Conservation (phyloP, 2,329 filamentous ascomycete genomes). For the Trichophyton schoenleinii region DNA sequence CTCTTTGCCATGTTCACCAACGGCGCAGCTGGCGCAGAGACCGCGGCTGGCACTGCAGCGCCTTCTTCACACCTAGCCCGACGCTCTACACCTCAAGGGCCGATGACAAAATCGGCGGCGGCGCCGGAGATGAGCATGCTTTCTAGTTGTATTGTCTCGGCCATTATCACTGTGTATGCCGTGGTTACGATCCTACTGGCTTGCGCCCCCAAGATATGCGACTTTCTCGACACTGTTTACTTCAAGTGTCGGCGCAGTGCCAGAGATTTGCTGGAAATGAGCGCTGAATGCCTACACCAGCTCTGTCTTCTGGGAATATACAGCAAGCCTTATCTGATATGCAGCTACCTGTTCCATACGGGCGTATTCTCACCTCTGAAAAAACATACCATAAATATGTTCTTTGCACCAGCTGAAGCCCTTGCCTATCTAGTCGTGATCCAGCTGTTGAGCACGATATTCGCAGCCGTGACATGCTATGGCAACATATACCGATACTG, state of each 20-base stretch:
- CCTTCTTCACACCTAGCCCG: neutral
- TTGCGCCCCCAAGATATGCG: neutral
- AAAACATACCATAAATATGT: neutral
- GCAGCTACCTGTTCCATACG: too few species aligned
- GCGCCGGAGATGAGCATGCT: neutral
- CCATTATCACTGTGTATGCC: neutral
- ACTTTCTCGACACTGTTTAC: neutral
- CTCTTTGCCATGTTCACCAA: conserved; percentile 11
- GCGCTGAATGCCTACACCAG: neutral
- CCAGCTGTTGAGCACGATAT: neutral
- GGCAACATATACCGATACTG: neutral
- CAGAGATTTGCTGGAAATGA: neutral
- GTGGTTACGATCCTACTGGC: neutral
- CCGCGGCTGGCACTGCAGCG: neutral
- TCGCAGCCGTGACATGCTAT: neutral
- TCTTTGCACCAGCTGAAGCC: neutral
- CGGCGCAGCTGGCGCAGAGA: neutral
- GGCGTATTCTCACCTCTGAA: too few species aligned
- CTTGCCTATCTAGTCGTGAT: neutral
- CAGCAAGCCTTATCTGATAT: neutral
- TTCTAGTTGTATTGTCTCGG: neutral
- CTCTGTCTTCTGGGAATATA: neutral
- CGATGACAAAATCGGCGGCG: too few species aligned
- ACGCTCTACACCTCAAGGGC: neutral
- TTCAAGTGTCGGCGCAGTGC: too few species aligned